Conservation (phyloP, 2,329 filamentous ascomycete species). For the Trichoderma sp. region DNA sequence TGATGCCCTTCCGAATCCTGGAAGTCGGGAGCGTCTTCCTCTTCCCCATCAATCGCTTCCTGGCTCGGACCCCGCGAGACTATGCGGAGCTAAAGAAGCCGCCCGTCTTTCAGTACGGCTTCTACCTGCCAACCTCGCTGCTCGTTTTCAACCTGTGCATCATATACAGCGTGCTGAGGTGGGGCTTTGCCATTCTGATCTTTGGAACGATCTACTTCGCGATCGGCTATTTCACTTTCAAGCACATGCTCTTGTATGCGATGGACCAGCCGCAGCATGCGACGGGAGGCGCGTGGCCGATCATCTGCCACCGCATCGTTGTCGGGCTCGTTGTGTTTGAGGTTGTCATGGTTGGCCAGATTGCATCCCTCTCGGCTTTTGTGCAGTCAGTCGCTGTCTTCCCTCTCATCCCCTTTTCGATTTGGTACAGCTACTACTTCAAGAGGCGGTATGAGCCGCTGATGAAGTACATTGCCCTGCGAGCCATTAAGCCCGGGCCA, state of each 20-base stretch:
- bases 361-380: slow-evolving; percentile 74
- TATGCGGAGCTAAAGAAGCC: slow-evolving; percentile 80
- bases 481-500: slow-evolving; percentile 70
- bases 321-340: slow-evolving; percentile 88
- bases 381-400: slow-evolving; percentile 71
- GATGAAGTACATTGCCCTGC: slow-evolving; percentile 87
- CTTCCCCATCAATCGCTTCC: slow-evolving; percentile 77
- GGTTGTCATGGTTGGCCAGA: slow-evolving; percentile 82
- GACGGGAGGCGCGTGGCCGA: slow-evolving; percentile 91
- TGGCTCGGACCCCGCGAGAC: slow-evolving; percentile 86
- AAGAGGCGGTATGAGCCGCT: slow-evolving; percentile 80
- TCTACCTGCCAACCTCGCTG: slow-evolving; percentile 89
- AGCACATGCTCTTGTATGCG: slow-evolving; percentile 95
- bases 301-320: slow-evolving; percentile 91
- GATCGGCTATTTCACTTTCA: slow-evolving; percentile 87
- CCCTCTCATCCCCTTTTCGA: slow-evolving; percentile 75
- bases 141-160: slow-evolving; percentile 94
- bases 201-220: slow-evolving; percentile 82
- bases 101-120: slow-evolving; percentile 90
- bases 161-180: slow-evolving; percentile 85
- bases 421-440: slow-evolving; percentile 90
- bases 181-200: slow-evolving; percentile 78
- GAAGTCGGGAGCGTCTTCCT: slow-evolving; percentile 84
- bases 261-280: slow-evolving; percentile 97
- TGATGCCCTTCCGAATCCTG: slow-evolving; percentile 89